Evolutionary conservation across 1,284 basidiomycete genomes (phyloP), one percentile per base, ranked within the genome.

Genomic region (Pyrrhoderma lamaoense): DNA sequence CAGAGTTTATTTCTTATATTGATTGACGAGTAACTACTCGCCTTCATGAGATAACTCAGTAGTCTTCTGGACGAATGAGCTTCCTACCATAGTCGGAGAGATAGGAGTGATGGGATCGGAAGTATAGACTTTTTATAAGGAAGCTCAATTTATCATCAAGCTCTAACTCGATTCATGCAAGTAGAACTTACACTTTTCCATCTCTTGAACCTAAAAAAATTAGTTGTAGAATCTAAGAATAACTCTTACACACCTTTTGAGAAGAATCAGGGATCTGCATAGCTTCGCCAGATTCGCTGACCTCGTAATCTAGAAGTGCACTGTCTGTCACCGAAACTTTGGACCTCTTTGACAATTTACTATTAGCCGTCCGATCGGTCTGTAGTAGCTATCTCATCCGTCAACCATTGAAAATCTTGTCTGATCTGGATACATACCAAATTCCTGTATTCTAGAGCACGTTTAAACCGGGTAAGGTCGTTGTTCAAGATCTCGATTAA

Each of bases 371-470:
- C 11, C 27, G 5, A 31, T 31, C 27, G 27, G 27, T 31, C 27
- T 21, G 23, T 34, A 9, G 16, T 25, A 11, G 13, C 25, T 37
- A 42, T 51, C 4, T 31, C 9, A 36, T 13, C 3, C 2, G 1
- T 35, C 16, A 3, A 42, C 45, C 42, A 16, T 19, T 31, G n/a
- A n/a, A n/a, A n/a, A n/a, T n/a, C n/a, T n/a, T n/a, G n/a, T n/a
- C n/a, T n/a, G n/a, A n/a, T 13, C 45, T 25, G 23, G 11, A 11
- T 31, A 31, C 27, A 11, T 11, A 79, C 79, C 61, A 80, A 58
- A 43, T 67, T 67, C 44, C 77, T 66, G 48, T 62, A 61, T 42
- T 65, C 66, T 37, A 78, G 56, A 9, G 67, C 64, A 34, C 66
- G 60, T 53, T 66, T 59, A 50, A 80, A 76, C 46, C 64, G 65